These are phyloP conservation scores for Dinochytrium kinnereticum DNA, from an alignment of 371 early-diverging fungal genomes.

Conservation along the genomic window DNA sequence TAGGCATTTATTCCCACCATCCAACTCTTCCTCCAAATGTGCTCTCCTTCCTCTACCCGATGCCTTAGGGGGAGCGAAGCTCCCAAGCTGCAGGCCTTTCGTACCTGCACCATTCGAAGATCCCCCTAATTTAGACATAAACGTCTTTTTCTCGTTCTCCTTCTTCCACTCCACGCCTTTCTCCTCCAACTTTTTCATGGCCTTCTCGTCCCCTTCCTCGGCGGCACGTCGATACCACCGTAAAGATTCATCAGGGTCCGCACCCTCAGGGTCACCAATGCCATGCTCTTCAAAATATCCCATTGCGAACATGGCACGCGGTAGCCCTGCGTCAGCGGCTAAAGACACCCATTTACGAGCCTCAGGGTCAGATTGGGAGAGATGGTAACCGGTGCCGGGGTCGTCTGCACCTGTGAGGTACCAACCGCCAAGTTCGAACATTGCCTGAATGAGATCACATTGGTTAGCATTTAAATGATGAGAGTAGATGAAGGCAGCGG, in stretches of 20 bases:
- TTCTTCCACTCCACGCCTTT: slow-evolving; percentile 25
- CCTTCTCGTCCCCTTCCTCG: slow-evolving; percentile 42
- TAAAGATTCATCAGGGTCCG: slow-evolving; percentile 12
- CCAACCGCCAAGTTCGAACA: slow-evolving; percentile 92
- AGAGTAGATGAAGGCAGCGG: not conserved
- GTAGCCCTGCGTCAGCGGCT: slow-evolving; percentile 75
- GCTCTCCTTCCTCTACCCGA: not conserved
- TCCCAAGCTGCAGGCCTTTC: not conserved
- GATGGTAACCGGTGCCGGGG: slow-evolving; percentile 25
- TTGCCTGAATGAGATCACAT: slow-evolving; percentile 54
- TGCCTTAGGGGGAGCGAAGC: not conserved
- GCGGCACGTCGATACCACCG: slow-evolving; percentile 52
- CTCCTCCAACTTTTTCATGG: slow-evolving; percentile 39
- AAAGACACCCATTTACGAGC: slow-evolving; percentile 81
- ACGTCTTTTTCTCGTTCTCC: not conserved
- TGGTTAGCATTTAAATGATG: not conserved
- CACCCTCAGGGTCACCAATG: slow-evolving; percentile 37
- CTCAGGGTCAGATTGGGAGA: slow-evolving; percentile 75
- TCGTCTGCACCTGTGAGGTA: slow-evolving; percentile 77
- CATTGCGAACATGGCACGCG: slow-evolving; percentile 72
- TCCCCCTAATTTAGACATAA: not conserved
- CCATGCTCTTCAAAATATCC: slow-evolving; percentile 57
- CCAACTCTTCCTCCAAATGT: slow-evolving; percentile 33
- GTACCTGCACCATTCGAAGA: not conserved
- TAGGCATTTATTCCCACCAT: slow-evolving; percentile 35